phyloP scores from a whole-genome alignment of 352 stramenopile species.

The Pythium aristosporum region DNA sequence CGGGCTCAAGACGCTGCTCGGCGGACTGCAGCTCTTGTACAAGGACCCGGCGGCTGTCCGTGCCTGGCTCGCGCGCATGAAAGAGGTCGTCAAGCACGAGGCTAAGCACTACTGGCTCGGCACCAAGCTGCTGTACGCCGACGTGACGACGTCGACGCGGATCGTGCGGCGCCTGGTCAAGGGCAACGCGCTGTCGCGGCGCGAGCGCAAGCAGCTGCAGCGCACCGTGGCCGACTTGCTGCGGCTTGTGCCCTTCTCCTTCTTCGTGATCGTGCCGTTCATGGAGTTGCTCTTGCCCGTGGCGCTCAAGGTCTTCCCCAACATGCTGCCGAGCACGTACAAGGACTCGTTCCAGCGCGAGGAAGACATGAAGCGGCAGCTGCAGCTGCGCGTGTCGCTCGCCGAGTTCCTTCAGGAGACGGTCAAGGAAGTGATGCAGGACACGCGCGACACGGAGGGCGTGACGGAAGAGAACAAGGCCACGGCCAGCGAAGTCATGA shows the following conservation, averaged over 20 bases:
- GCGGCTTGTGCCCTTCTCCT: conserved; percentile 96
- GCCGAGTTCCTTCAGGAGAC: conserved; percentile 98
- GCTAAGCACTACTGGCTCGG: conserved; percentile 97
- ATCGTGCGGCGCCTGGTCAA: conserved; percentile 91
- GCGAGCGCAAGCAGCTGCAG: conserved; percentile 97
- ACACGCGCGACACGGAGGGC: conserved; percentile 76
- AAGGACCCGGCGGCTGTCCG: conserved; percentile 64
- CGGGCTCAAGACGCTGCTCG: conserved; percentile 52
- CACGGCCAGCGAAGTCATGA: conserved; percentile 80
- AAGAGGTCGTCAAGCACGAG: conserved; percentile 88
- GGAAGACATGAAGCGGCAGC: conserved; percentile 98
- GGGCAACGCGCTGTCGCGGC: conserved; percentile 92
- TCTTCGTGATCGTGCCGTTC: conserved; percentile 98
- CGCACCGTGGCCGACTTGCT: conserved; percentile 96
- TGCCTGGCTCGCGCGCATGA: conserved; percentile 60
- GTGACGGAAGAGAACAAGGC: conserved; percentile 76
- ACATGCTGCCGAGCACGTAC: conserved; percentile 99
- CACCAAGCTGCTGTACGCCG: conserved; percentile 95
- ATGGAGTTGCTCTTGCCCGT: conserved; percentile 98
- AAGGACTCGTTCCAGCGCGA: conserved; percentile 94
- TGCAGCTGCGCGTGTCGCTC: conserved; percentile 95
- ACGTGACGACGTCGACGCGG: conserved; percentile 93
- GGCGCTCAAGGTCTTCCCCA: conserved; percentile 97
- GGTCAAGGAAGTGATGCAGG: conserved; percentile 88
- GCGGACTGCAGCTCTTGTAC: conserved; percentile 58